Conservation (phyloP, 106 monocot genomes). For the Dendrobium nobile region DNA sequence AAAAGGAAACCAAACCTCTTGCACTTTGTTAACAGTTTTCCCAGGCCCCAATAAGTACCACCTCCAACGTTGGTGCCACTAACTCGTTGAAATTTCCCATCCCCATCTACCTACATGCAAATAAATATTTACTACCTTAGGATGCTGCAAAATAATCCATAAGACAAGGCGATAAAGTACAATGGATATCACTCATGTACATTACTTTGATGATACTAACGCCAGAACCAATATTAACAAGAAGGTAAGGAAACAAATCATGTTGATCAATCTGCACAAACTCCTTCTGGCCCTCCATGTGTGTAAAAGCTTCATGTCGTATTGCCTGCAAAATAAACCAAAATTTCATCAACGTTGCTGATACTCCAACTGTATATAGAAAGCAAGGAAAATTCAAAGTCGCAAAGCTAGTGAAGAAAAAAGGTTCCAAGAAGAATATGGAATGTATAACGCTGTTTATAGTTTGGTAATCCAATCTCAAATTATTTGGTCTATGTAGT, state of each 20-base stretch:
- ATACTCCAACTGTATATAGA: neutral
- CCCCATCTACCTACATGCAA: conserved; percentile 77
- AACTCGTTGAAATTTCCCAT: conserved; percentile 89
- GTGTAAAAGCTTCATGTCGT: conserved; percentile 98
- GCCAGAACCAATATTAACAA: conserved; percentile 97
- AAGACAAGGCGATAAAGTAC: neutral
- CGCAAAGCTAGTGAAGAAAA: neutral
- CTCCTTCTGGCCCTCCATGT: conserved; percentile 95
- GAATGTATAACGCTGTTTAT: neutral
- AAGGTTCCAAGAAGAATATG: neutral
- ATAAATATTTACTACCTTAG: conserved; percentile 5
- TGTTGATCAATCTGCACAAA: conserved; percentile 95
- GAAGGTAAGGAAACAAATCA: conserved; percentile 96
- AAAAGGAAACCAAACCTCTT: conserved; percentile 53
- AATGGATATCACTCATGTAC: neutral
- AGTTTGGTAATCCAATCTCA: neutral
- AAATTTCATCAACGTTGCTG: neutral
- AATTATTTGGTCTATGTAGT: neutral
- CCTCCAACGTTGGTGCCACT: conserved; percentile 99
- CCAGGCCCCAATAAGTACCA: conserved; percentile 96
- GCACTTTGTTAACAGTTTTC: conserved; percentile 91
- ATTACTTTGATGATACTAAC: conserved; percentile 97
- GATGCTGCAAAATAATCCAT: neutral
- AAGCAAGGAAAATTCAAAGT: neutral
- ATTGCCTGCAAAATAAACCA: conserved; percentile 49